Evolutionary conservation across 441 rosid species (phyloP).

Genomic region (Gossypium trilobum): DNA sequence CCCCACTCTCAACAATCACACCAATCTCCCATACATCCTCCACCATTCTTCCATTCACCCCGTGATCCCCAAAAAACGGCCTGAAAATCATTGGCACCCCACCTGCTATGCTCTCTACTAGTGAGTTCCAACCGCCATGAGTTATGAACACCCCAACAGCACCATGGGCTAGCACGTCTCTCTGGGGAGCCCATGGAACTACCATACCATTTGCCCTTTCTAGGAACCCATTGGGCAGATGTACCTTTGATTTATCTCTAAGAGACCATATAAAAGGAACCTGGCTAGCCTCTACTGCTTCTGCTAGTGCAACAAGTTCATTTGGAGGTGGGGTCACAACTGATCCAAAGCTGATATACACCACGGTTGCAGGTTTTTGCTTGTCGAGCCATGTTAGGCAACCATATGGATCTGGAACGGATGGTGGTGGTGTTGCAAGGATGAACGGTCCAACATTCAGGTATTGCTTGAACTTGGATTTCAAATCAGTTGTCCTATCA

Average conservation of each 20-base stretch:
- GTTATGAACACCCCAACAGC: slow-evolving; percentile 31
- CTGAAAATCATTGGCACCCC: slow-evolving; percentile 39
- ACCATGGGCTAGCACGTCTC: slow-evolving; percentile 22
- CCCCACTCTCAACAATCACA: slow-evolving; percentile 17
- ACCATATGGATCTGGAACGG: slow-evolving; percentile 19
- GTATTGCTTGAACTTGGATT: slow-evolving; percentile 29
- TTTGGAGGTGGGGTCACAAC: slow-evolving; percentile 28
- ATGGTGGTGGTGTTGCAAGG: slow-evolving; percentile 13
- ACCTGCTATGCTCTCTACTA: slow-evolving; percentile 29
- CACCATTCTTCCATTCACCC: slow-evolving; percentile 27
- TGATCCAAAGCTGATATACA: slow-evolving; percentile 52
- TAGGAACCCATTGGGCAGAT: slow-evolving; percentile 32
- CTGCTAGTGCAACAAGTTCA: slow-evolving; percentile 42
- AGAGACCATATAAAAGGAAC: slow-evolving; percentile 42
- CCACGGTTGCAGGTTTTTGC: slow-evolving; percentile 31
- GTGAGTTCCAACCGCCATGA: slow-evolving; percentile 36
- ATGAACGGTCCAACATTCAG: slow-evolving; percentile 42
- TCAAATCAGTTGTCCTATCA: slow-evolving; percentile 26
- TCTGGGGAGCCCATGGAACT: slow-evolving; percentile 40
- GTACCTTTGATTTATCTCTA: slow-evolving; percentile 11
- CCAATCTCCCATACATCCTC: slow-evolving; percentile 16
- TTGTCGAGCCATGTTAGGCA: slow-evolving; percentile 48
- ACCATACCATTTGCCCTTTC: slow-evolving; percentile 24
- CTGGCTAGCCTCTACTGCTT: slow-evolving; percentile 34
- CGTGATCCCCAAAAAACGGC: slow-evolving; percentile 39